Base-by-base conservation (phyloP, 208 protist species). In the Paratrypanosoma confusum region DNA sequence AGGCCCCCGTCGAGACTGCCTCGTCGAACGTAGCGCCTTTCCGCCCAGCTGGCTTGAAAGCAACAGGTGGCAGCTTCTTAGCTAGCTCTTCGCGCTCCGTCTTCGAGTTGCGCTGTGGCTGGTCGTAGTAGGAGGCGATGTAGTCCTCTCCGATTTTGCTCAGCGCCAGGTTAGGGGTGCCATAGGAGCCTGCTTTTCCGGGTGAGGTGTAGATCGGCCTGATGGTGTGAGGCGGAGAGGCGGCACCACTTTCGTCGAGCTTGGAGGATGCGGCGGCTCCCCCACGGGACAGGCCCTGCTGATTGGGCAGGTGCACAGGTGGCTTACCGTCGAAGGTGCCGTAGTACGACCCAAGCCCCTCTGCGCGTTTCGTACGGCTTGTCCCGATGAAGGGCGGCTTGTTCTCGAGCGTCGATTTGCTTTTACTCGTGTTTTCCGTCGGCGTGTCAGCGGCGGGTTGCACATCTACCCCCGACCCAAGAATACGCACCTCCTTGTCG, bases 21-120 rank as follows among this genome's bases (percentile, higher is more conserved):
- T 93, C 83, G 37, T 93, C 83, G 41, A 93, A 93, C 7, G 83
- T 89, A 53, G 67, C 85, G 36, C 83, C 78, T 17, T 64, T 60
- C 11, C 79, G 76, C 5, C 79, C 79, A 11, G 36, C 32, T 14
- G 73, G 76, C 21, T 51, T 65, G 50, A 89, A 93, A 4, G 77
- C 46, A 46, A 69, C 76, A 0, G 64, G 61, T 4, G 77, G 71
- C 79, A 93, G 86, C 33, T 66, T 65, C 44, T 51, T 45, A 6
- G 54, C 45, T 72, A 65, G 76, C 38, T 29, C 28, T 40, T 78
- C 63, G 2, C 70, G 69, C 25, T 81, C 76, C n/a, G 34, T 37
- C 3, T 54, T 55, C 4, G 48, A 68, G 26, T 83, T 83, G 37
- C 79, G 57, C 33, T 70, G 70, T 10, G 37, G 63, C 40, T 83